Percentiles rank a stretch among this genome's conserved stretches.
Evolutionary conservation across 352 stramenopile species (phyloP).

Genomic region (Pythium oligandrum): DNA sequence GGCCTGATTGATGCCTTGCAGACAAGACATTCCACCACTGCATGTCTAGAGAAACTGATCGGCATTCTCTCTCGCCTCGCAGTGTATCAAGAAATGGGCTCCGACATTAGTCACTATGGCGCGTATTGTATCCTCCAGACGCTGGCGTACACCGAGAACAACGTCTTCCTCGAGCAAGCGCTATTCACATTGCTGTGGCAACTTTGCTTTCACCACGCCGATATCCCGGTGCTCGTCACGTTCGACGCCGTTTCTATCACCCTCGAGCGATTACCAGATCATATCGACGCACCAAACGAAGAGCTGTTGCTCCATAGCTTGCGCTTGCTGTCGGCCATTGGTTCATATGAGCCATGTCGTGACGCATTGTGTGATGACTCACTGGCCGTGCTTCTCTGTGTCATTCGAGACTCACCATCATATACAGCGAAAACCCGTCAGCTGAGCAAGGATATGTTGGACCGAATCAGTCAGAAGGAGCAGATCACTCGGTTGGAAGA

Average conservation of each 20-base stretch:
- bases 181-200: conserved; percentile 28
- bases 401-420: too few species aligned
- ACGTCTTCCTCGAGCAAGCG: conserved; percentile 22
- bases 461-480: too few species aligned
- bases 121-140: conserved; percentile 27
- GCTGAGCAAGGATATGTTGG: too few species aligned
- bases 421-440: too few species aligned
- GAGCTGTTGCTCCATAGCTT: conserved; percentile 24
- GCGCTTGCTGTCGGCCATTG: conserved; percentile 25
- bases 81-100: conserved; percentile 19
- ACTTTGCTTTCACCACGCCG: conserved; percentile 26
- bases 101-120: conserved; percentile 18
- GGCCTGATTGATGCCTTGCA: conserved; percentile 25
- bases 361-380: too few species aligned
- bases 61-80: conserved; percentile 31
- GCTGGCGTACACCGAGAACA: conserved; percentile 12
- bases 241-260: conserved; percentile 30
- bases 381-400: too few species aligned
- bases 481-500: too few species aligned
- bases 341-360: not conserved
- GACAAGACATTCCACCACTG: conserved; percentile 5
- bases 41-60: conserved; percentile 40
- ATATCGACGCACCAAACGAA: conserved; percentile 20
- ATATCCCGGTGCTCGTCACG: conserved; percentile 29
- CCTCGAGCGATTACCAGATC: conserved; percentile 23